These are phyloP conservation scores for Penicillium verrucosum DNA, from an alignment of 2,329 filamentous ascomycete species.

Conservation along the genomic window DNA sequence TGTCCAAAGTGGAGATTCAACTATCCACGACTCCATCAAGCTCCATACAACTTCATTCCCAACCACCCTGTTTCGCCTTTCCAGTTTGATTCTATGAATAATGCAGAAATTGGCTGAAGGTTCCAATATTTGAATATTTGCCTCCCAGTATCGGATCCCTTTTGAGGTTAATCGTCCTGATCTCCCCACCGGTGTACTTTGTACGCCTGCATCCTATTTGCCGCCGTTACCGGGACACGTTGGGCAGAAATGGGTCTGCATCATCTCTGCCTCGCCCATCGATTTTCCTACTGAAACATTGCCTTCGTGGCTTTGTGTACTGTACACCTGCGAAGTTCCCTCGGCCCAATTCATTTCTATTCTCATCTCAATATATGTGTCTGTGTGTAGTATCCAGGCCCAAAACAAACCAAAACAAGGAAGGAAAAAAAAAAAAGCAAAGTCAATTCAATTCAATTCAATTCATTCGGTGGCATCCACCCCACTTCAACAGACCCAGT, in stretches of 20 bases:
- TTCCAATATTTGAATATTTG: conserved; percentile 4
- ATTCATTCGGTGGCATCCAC: conserved; percentile 25
- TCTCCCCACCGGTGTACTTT: conserved; percentile 19
- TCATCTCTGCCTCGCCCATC: conserved; percentile 12
- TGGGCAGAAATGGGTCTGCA: conserved; percentile 31
- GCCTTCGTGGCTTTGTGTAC: conserved; percentile 3
- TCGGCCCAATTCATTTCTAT: neutral
- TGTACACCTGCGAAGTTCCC: neutral
- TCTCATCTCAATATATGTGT: neutral
- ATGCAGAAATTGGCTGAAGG: neutral
- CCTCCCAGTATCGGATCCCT: neutral
- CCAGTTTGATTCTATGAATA: conserved; percentile 4
- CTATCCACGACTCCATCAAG: conserved; percentile 8
- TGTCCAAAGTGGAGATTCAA: conserved; percentile 19
- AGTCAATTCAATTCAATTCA: conserved; percentile 11
- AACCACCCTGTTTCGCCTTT: conserved; percentile 6
- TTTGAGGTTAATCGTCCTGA: conserved; percentile 13
- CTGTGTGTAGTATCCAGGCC: neutral
- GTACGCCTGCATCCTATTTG: conserved; percentile 24
- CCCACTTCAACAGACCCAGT: conserved; percentile 27
- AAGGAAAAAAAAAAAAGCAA: conserved; percentile 11
- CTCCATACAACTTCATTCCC: conserved; percentile 9
- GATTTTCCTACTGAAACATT: conserved; percentile 7
- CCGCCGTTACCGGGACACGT: conserved; percentile 21
- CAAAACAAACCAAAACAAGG: conserved; percentile 12